Percentiles rank a stretch among this genome's conserved stretches.
Conservation (phyloP, 306 rosid genomes). For the Comarum palustre region DNA sequence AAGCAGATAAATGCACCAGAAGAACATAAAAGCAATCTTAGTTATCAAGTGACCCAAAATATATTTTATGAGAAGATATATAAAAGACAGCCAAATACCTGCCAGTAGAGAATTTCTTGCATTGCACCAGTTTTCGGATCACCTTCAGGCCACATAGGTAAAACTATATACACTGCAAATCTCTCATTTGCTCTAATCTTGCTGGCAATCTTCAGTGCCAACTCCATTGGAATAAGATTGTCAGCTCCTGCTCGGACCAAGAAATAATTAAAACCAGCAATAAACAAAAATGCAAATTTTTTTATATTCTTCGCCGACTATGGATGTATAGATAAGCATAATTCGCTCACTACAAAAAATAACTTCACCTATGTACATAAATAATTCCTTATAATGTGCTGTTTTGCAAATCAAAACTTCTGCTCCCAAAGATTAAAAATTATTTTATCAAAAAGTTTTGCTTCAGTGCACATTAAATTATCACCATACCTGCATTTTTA, state of each 20-base stretch:
- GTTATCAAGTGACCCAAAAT: neutral
- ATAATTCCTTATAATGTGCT: neutral
- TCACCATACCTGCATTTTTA: conserved; percentile 69
- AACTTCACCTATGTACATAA: neutral
- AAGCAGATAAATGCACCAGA: neutral
- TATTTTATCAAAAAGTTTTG: neutral
- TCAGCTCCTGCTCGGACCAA: conserved; percentile 74
- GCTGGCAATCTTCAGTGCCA: conserved; percentile 82
- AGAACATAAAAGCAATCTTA: conserved; percentile 5
- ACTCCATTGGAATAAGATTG: conserved; percentile 91
- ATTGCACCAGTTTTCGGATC: conserved; percentile 67
- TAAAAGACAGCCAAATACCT: conserved; percentile 48
- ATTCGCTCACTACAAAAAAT: neutral
- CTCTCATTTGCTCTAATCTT: conserved; percentile 85
- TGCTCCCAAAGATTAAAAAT: neutral
- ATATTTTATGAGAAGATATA: conserved; percentile 12
- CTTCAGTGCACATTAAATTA: conserved; percentile 17
- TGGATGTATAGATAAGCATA: neutral
- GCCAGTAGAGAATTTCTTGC: conserved; percentile 99
- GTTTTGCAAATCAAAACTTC: neutral
- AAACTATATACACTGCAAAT: conserved; percentile 73
- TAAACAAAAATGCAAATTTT: neutral
- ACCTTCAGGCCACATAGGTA: conserved; percentile 99
- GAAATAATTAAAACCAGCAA: neutral
- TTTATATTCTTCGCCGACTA: neutral